These are phyloP conservation scores for Inga leiocalycina DNA, from an alignment of 306 rosid genomes.

Conservation along the genomic window DNA sequence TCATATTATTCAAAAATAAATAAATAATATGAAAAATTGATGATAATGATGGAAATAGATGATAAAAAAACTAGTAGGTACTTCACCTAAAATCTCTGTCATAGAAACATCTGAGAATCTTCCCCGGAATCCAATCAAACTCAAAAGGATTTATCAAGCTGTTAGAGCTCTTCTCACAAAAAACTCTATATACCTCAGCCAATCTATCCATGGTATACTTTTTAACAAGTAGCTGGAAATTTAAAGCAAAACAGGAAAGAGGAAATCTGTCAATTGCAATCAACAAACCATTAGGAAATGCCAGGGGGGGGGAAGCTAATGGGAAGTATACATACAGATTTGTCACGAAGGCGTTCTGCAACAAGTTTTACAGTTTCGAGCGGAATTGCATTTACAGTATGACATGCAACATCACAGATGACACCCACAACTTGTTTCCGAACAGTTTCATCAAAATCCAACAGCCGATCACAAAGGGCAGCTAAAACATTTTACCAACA, in stretches of 20 bases:
- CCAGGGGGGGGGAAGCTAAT: background rate
- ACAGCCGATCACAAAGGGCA: slow-evolving; percentile 81
- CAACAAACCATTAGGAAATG: slow-evolving; percentile 4
- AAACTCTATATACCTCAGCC: slow-evolving; percentile 75
- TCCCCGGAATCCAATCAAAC: slow-evolving; percentile 90
- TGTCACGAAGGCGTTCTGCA: slow-evolving; percentile 89
- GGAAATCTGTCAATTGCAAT: slow-evolving; percentile 29
- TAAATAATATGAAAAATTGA: background rate
- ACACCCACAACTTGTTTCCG: slow-evolving; percentile 95
- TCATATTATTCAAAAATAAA: background rate
- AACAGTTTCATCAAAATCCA: slow-evolving; percentile 86
- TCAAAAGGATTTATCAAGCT: slow-evolving; percentile 43
- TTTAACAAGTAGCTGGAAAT: slow-evolving; percentile 84
- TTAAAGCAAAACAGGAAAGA: slow-evolving; percentile 36
- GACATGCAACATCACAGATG: slow-evolving; percentile 80
- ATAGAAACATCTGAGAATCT: slow-evolving; percentile 87
- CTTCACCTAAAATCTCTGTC: slow-evolving; percentile 96
- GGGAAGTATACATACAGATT: slow-evolving; percentile 72
- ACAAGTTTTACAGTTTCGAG: slow-evolving; percentile 79
- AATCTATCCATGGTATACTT: slow-evolving; percentile 89
- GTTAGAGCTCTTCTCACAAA: slow-evolving; percentile 61
- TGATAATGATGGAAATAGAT: slow-evolving; percentile 25
- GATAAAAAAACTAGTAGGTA: background rate
- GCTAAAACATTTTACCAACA: slow-evolving; percentile 54
- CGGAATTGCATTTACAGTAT: slow-evolving; percentile 58